Base-by-base conservation (phyloP, 805 yeast genomes). In the Lachancea thermotolerans region DNA sequence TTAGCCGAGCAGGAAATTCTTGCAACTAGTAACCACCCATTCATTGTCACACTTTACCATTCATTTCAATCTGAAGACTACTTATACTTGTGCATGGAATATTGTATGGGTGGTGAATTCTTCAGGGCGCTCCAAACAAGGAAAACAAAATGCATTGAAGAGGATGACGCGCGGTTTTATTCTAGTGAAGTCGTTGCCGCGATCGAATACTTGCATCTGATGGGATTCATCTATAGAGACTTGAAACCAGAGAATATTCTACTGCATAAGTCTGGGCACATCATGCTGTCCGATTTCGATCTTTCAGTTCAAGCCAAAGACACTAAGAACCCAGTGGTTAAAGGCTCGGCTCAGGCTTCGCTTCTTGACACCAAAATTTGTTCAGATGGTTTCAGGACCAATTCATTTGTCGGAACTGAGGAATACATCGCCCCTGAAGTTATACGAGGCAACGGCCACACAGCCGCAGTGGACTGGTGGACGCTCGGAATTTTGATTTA, bases 381-480 rank as follows among this genome's bases (percentile, higher is more conserved):
- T 57, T 88, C 89, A 37, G 96, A 91, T 60, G 96, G 96, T 10
- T 93, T 95, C 66, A 73, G 98, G 57, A 93, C 99, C 1, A 95
- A 93, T 64, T 90, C 98, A 1, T 93, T 93, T 71, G 99, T 93
- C 31, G 99, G 99, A 1, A 93, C 99, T 0, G 99, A 93, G 61
- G 99, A 93, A 62, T 93, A 93, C 64, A 89, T 93, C 57, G 98
- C 99, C 0, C 99, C 99, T 0, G 99, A 93, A 59, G 99, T 93
- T 4, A 93, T 93, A 44, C 73, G 93, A 62, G 98, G 98, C 1
- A 86, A 90, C 55, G 99, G 99, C 1, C 99, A 93, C 58, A 91
- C 98, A 1, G 83, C 91, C 7, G 96, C 98, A 0, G 99, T 93
- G 14, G 99, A 93, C 65, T 93, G 99, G 99, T 93, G 99, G 99